Percentiles rank a stretch among this genome's conserved stretches.
These are phyloP conservation scores for Harrya chromipes DNA, from an alignment of 768 basidiomycete genomes.

Conservation along the genomic window DNA sequence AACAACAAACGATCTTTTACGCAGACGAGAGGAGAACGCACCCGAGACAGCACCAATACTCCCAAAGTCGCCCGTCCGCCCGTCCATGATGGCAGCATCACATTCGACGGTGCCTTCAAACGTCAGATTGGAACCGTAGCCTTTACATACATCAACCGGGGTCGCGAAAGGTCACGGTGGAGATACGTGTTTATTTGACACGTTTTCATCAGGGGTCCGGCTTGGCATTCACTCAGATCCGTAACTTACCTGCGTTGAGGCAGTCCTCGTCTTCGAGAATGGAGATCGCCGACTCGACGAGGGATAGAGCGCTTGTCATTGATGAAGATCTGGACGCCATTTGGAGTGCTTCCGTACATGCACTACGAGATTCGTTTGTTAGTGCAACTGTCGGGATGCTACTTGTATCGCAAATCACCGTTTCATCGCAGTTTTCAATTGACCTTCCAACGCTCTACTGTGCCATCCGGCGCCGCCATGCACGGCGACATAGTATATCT, in stretches of 20 bases:
- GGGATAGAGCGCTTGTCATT: slow-evolving; percentile 35
- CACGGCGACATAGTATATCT: slow-evolving; percentile 51
- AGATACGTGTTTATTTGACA: too few species aligned
- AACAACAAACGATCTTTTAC: too few species aligned
- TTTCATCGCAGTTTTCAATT: slow-evolving; percentile 54
- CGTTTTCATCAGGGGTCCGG: not conserved
- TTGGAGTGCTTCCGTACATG: slow-evolving; percentile 46
- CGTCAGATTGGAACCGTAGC: slow-evolving; percentile 77
- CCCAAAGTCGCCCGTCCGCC: slow-evolving; percentile 52
- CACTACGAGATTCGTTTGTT: slow-evolving; percentile 34
- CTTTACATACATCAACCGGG: slow-evolving; percentile 28
- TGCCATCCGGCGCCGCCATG: slow-evolving; percentile 83
- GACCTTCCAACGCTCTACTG: slow-evolving; percentile 41
- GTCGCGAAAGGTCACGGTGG: too few species aligned
- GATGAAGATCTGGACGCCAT: slow-evolving; percentile 9
- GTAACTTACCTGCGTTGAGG: slow-evolving; percentile 62
- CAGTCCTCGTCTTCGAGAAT: slow-evolving; percentile 62
- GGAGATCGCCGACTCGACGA: slow-evolving; percentile 53
- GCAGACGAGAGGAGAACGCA: slow-evolving; percentile 20
- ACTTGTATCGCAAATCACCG: slow-evolving; percentile 35
- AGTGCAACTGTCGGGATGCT: not conserved
- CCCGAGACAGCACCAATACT: slow-evolving; percentile 73
- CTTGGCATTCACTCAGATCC: not conserved
- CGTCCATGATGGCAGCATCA: slow-evolving; percentile 73
- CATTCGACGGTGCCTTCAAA: slow-evolving; percentile 75